A percentile compares a stretch with the other conserved stretches of the same genome.
Evolutionary conservation across 75 land plant species (phyloP).

Genomic region (Cupressus sempervirens): DNA sequence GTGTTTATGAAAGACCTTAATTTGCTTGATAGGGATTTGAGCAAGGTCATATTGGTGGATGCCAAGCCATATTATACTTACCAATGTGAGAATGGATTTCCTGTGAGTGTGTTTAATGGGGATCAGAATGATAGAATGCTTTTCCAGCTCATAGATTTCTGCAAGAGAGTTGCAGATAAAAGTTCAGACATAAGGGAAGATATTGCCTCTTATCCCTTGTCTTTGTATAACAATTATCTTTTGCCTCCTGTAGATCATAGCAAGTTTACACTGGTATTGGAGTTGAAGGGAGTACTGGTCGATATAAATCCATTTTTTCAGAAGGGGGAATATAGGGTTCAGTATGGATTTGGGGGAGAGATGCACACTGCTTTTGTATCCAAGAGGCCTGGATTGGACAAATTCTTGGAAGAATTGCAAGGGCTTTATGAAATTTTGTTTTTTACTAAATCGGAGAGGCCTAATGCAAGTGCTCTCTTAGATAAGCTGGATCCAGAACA

Average conservation of each 20-base stretch:
- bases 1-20: conserved; percentile 26
- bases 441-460: conserved; percentile 23
- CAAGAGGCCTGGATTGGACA: not conserved
- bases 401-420: conserved; percentile 4
- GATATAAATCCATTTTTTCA: no score
- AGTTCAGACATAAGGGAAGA: not conserved
- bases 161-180: not conserved
- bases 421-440: conserved; percentile 25
- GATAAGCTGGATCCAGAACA: conserved; percentile 22
- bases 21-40: conserved; percentile 17
- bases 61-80: conserved; percentile 27
- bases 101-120: conserved; percentile 22
- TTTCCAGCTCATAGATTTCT: not conserved
- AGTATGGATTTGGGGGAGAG: no score
- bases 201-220: no score
- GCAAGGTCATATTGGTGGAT: conserved; percentile 27
- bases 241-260: no score
- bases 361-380: not conserved
- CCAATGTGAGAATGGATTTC: conserved; percentile 29
- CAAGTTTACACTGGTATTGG: not conserved
- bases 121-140: conserved; percentile 23
- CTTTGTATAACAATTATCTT: no score
- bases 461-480: conserved; percentile 25
- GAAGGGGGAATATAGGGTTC: no score
- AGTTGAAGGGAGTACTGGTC: not conserved